phyloP scores from a whole-genome alignment of 2,329 filamentous ascomycete genomes.

The Rhynchosporium agropyri region DNA sequence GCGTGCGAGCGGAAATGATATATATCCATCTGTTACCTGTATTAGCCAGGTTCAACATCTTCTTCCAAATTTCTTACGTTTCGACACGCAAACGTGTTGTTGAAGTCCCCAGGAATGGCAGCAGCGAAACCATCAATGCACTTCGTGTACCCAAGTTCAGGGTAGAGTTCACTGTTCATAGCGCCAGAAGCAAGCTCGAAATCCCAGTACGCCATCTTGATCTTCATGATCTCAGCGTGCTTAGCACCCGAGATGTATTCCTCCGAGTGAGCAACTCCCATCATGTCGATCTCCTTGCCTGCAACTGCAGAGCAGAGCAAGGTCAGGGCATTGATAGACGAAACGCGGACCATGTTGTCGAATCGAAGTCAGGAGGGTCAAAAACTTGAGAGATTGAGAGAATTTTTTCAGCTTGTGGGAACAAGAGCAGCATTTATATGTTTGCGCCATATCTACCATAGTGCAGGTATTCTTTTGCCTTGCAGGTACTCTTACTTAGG shows the following conservation, averaged over 20 bases:
- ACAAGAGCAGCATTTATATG: constrained; percentile 11
- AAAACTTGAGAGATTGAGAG: constrained; percentile 15
- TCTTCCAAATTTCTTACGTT: constrained; percentile 38
- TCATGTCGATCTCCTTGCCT: constrained; percentile 19
- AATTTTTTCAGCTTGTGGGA: background rate
- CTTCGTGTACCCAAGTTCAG: constrained; percentile 13
- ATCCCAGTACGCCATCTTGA: constrained; percentile 14
- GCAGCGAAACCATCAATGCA: constrained; percentile 22
- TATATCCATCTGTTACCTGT: constrained; percentile 45
- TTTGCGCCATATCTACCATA: constrained; percentile 4
- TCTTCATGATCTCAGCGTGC: constrained; percentile 16
- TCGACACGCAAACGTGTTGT: constrained; percentile 46
- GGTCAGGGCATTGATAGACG: constrained; percentile 8
- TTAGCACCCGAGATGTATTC: constrained; percentile 15
- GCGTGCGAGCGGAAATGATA: constrained; percentile 58
- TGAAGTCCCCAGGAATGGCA: constrained; percentile 21
- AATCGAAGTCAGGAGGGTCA: background rate
- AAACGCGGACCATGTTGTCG: constrained; percentile 10
- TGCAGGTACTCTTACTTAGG: background rate
- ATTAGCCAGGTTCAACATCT: background rate
- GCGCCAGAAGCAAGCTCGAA: constrained; percentile 11
- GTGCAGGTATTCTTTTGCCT: background rate
- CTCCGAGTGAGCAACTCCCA: constrained; percentile 7
- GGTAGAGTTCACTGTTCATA: constrained; percentile 11
- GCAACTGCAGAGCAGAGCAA: constrained; percentile 10